Conservation (phyloP, 768 basidiomycete species). For the Cyclocybe aegerita region DNA sequence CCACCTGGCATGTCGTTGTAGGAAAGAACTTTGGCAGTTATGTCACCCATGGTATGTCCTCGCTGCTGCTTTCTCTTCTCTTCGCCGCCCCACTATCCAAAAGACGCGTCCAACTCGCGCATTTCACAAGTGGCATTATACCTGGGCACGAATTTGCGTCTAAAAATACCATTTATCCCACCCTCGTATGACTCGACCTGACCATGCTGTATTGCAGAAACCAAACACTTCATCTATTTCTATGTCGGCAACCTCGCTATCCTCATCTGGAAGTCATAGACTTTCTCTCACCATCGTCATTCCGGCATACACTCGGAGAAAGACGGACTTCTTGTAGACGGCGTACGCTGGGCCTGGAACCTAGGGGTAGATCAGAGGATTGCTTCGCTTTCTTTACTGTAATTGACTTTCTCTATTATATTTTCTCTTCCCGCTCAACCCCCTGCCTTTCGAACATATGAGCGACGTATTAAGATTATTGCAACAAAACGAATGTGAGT, state of each 20-base stretch:
- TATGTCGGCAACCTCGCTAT: slow-evolving; percentile 92
- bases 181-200: slow-evolving; percentile 7
- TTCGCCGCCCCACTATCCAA: neutral
- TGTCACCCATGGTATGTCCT: slow-evolving; percentile 85
- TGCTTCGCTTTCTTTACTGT: slow-evolving; percentile 17
- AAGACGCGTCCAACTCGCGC: slow-evolving; percentile 24
- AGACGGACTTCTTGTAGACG: slow-evolving; percentile 4
- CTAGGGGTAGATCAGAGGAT: slow-evolving; percentile 4
- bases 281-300: neutral
- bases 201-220: slow-evolving; percentile 56
- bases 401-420: slow-evolving; percentile 20
- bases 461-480: slow-evolving; percentile 3
- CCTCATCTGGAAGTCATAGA: slow-evolving; percentile 92
- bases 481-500: slow-evolving; percentile 18
- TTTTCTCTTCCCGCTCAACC: slow-evolving; percentile 12
- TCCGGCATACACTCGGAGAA: neutral
- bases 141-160: slow-evolving; percentile 1
- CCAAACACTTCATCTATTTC: slow-evolving; percentile 99
- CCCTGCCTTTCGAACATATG: slow-evolving; percentile 5
- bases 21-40: slow-evolving; percentile 99
- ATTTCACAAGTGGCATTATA: slow-evolving; percentile 6
- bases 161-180: slow-evolving; percentile 11
- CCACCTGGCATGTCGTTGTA: slow-evolving; percentile 98
- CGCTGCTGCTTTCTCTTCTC: slow-evolving; percentile 6
- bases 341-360: neutral